These are phyloP conservation scores for Saksenaea vasiformis DNA, from an alignment of 371 early-diverging fungal species.

Conservation along the genomic window DNA sequence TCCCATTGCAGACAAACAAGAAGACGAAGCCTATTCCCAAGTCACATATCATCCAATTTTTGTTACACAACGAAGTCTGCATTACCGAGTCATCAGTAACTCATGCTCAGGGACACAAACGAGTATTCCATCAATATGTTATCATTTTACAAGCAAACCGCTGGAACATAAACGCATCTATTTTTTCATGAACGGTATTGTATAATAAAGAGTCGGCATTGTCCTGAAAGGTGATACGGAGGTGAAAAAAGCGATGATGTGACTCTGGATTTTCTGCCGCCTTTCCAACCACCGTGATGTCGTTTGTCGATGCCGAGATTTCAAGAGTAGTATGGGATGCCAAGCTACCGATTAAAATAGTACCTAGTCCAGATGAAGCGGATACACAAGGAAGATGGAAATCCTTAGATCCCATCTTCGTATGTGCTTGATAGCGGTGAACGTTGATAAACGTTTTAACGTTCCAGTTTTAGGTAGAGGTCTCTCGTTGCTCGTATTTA, in stretches of 20 bases:
- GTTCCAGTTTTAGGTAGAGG: conserved; percentile 46
- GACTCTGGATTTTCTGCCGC: conserved; percentile 2
- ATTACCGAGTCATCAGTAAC: too few relatives aligned
- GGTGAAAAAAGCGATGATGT: neutral
- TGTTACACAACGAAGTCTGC: too few relatives aligned
- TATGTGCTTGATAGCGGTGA: neutral
- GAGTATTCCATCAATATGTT: too few relatives aligned
- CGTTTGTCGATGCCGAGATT: conserved; percentile 21
- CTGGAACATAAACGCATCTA: too few relatives aligned
- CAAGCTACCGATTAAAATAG: conserved; percentile 57
- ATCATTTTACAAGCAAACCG: too few relatives aligned
- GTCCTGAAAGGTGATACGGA: too few relatives aligned
- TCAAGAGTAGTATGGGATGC: conserved; percentile 57
- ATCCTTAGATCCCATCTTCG: neutral
- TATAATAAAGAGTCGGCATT: too few relatives aligned
- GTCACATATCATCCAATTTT: neutral
- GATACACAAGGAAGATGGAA: conserved; percentile 9
- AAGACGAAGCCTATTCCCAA: neutral
- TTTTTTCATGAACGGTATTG: too few relatives aligned
- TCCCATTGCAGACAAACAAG: neutral
- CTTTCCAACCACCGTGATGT: neutral
- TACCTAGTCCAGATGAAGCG: conserved; percentile 40
- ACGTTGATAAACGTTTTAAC: neutral
- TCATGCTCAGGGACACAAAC: too few relatives aligned
- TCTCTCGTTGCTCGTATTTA: conserved; percentile 66